These are phyloP conservation scores for Helianthus tuberosus DNA, from an alignment of 129 eudicot species.

Conservation along the genomic window DNA sequence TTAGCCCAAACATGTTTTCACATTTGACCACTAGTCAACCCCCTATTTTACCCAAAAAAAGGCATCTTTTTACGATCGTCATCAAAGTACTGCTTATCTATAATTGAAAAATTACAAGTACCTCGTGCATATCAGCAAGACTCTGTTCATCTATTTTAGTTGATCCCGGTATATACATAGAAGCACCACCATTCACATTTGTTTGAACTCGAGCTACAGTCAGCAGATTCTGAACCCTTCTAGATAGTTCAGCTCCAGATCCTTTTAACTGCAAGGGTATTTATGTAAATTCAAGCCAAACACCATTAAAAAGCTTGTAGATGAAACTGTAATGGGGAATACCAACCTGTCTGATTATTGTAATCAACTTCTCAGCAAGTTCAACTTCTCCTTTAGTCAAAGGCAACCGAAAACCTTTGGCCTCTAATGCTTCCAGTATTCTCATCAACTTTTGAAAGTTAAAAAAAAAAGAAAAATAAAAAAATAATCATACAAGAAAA, in stretches of 20 bases:
- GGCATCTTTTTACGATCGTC: not conserved
- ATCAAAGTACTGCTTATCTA: not conserved
- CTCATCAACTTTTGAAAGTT: conserved; percentile 76
- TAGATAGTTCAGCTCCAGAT: conserved; percentile 93
- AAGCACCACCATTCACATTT: conserved; percentile 67
- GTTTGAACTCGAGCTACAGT: conserved; percentile 81
- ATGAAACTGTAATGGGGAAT: conserved; percentile 12
- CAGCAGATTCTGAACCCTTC: conserved; percentile 92
- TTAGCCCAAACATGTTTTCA: not conserved
- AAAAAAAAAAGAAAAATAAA: conserved; percentile 4
- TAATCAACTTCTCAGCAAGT: conserved; percentile 87
- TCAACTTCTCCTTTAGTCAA: conserved; percentile 96
- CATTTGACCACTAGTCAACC: not conserved
- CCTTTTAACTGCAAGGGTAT: conserved; percentile 73
- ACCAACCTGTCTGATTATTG: conserved; percentile 79
- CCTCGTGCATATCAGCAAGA: conserved; percentile 98
- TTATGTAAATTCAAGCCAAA: conserved; percentile 25
- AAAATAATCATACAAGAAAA: not conserved
- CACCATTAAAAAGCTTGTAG: conserved; percentile 3
- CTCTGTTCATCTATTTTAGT: conserved; percentile 86
- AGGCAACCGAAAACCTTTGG: conserved; percentile 88
- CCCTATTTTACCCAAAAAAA: not conserved
- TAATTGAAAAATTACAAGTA: conserved; percentile 13
- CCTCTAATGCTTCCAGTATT: conserved; percentile 93
- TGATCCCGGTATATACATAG: conserved; percentile 83